Evolutionary conservation across 805 yeast species (phyloP), one percentile per base, ranked within the genome.

Genomic region (Scheffersomyces stipitis): DNA sequence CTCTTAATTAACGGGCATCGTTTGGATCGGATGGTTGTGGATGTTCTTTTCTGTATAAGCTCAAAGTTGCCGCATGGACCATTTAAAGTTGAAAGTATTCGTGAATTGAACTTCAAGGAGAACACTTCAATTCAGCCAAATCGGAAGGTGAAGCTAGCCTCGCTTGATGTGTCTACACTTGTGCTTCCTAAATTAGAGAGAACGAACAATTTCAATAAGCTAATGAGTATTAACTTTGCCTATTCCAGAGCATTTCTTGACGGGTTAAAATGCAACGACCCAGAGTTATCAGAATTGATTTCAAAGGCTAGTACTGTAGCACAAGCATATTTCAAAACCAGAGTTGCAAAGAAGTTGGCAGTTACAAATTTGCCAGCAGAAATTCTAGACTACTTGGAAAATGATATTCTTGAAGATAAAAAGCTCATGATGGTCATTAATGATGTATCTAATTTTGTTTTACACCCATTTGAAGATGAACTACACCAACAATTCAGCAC

Each of bases 251-350:
- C 43, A 6, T 42, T 40, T 14, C 34, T 50, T 8, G 33, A 33
- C 13, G 28, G 33, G 13, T 12, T 36, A 6, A 18, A 32, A 4
- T 26, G 37, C 17, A 30, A 37, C 24, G 8, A 42, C 39, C 20
- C 34, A 31, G 18, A 33, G 40, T 18, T 42, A 14, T 43, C 46
- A 7, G 55, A 50, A 29, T 17, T 49, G 4, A 45, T 48, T 15
- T 47, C 55, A 15, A 49, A 42, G 32, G 33, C 36, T 27, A 48
- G 47, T 14, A 34, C 52, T 2, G 26, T 46, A 15, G 55, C 54
- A 8, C 43, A 39, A 17, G 42, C 39, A 15, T 49, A 37, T 31
- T 50, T 47, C 42, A 37, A 38, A 17, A 42, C 26, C 28, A 18
- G 34, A 23, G 36, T 48, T 3, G 17, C 33, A 20, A 28, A 36